Conservation (phyloP, 2,329 filamentous ascomycete genomes). For the Colletotrichum melonis region DNA sequence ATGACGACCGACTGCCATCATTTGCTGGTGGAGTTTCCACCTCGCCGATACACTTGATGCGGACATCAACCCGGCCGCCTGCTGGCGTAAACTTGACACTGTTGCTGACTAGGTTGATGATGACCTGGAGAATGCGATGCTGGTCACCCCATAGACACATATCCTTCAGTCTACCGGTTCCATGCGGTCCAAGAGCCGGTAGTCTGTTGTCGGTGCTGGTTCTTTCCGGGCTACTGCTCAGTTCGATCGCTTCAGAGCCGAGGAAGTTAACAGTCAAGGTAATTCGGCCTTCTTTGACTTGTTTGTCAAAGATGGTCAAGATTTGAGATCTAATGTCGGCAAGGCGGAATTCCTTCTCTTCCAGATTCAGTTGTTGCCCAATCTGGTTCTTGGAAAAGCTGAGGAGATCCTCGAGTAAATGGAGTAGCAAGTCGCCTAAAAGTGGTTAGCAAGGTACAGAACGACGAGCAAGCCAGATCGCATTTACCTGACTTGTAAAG, state of each 20-base stretch:
- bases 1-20: constrained; percentile 62
- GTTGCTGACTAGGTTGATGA: constrained; percentile 94
- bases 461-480: no score
- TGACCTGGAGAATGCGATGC: constrained; percentile 89
- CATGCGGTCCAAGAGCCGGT: constrained; percentile 72
- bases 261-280: constrained; percentile 79
- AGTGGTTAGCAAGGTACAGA: constrained; percentile 14
- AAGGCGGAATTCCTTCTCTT: constrained; percentile 86
- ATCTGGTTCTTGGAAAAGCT: constrained; percentile 97
- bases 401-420: constrained; percentile 87
- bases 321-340: constrained; percentile 88
- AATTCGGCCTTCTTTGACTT: constrained; percentile 84
- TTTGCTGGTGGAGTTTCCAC: constrained; percentile 51
- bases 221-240: constrained; percentile 41
- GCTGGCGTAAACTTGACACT: constrained; percentile 89
- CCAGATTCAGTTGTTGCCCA: constrained; percentile 82
- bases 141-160: constrained; percentile 95
- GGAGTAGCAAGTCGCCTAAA: constrained; percentile 77
- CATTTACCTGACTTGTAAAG: constrained; percentile 81
- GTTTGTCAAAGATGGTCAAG: constrained; percentile 88
- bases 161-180: constrained; percentile 78
- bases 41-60: constrained; percentile 79
- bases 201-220: constrained; percentile 48
- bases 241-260: constrained; percentile 53
- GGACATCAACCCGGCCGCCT: constrained; percentile 79